These are phyloP conservation scores for Oxytropis ochrocephala DNA, from an alignment of 306 rosid genomes.

Conservation along the genomic window DNA sequence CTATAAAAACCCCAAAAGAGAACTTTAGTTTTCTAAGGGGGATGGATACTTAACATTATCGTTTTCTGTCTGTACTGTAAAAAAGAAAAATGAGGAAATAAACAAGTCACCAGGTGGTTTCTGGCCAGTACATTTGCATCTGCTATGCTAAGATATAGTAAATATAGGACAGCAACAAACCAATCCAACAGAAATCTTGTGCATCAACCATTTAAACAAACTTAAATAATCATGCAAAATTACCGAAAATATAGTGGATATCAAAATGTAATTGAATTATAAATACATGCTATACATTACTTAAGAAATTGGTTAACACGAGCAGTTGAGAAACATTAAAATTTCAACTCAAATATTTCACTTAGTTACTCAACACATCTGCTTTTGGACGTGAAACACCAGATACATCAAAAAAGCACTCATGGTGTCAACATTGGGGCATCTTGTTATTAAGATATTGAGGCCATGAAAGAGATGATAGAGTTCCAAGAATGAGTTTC, in stretches of 20 bases:
- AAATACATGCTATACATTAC: background rate
- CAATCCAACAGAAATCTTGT: background rate
- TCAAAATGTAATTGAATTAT: background rate
- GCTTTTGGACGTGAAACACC: constrained; percentile 40
- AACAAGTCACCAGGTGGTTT: background rate
- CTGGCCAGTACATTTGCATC: background rate
- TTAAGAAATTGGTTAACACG: background rate
- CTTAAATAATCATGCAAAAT: background rate
- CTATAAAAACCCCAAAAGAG: too few relatives aligned
- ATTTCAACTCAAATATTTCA: background rate
- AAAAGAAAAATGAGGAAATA: background rate
- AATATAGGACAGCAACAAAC: background rate
- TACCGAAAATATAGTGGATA: background rate
- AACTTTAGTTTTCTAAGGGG: background rate
- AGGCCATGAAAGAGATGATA: too few relatives aligned
- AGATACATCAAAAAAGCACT: constrained; percentile 70
- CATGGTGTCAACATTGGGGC: constrained; percentile 68
- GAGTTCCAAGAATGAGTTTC: too few relatives aligned
- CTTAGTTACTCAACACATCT: constrained; percentile 37
- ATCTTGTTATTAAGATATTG: too few relatives aligned
- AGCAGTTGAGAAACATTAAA: background rate
- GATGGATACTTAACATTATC: background rate
- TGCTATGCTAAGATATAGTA: background rate
- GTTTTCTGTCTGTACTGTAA: background rate
- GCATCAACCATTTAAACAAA: background rate